Evolutionary conservation across 2,329 filamentous ascomycete species (phyloP).

Genomic region (Fusarium nodosum): DNA sequence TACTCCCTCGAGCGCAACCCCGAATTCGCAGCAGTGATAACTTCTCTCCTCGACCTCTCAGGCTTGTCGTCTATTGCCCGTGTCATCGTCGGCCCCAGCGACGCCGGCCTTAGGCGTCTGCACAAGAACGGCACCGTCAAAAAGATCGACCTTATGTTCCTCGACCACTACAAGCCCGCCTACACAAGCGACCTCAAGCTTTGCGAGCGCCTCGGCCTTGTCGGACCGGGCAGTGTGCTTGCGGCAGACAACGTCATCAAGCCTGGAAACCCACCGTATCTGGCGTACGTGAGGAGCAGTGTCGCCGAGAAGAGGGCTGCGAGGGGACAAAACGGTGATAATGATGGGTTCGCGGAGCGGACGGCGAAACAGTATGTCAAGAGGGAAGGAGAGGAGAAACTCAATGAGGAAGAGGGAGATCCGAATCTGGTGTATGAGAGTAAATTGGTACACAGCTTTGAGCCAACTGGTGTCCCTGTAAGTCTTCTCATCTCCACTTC

Average conservation of each 20-base stretch:
- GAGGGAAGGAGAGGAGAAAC: constrained; percentile 60
- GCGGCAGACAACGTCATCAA: constrained; percentile 79
- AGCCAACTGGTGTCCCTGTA: constrained; percentile 76
- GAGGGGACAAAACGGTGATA: constrained; percentile 57
- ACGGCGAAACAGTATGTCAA: constrained; percentile 69
- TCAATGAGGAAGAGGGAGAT: constrained; percentile 64
- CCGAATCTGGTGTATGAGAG: constrained; percentile 77
- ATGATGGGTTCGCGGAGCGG: constrained; percentile 57
- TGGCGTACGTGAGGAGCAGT: constrained; percentile 76
- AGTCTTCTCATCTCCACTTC: constrained; percentile 48
- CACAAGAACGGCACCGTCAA: constrained; percentile 65
- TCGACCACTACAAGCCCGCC: constrained; percentile 84
- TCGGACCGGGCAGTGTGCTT: constrained; percentile 72
- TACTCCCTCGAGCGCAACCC: constrained; percentile 80
- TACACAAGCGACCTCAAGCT: constrained; percentile 82
- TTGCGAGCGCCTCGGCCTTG: constrained; percentile 77
- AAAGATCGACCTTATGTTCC: constrained; percentile 78
- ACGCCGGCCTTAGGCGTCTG: constrained; percentile 73
- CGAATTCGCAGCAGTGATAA: constrained; percentile 78
- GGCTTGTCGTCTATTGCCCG: constrained; percentile 78
- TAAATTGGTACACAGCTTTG: constrained; percentile 72
- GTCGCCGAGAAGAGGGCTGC: constrained; percentile 70
- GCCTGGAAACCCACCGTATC: constrained; percentile 78
- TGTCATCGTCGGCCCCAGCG: constrained; percentile 77
- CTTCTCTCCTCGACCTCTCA: constrained; percentile 78